phyloP scores from a whole-genome alignment of 495 filamentous ascomycete genomes.

The Xylaria venustula region DNA sequence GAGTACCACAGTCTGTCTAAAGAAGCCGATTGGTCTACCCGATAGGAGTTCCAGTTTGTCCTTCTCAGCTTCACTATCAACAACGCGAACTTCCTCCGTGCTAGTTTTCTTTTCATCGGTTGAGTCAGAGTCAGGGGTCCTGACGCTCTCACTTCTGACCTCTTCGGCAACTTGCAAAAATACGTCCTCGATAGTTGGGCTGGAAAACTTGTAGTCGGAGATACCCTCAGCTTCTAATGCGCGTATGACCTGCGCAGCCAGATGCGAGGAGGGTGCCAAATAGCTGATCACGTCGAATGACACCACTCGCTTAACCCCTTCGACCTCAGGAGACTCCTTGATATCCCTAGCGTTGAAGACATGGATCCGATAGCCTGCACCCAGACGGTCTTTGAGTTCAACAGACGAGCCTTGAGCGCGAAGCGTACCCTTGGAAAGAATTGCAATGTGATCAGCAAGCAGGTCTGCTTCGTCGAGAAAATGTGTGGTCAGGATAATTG shows the following conservation, averaged over 20 bases:
- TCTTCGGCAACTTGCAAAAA: conserved; percentile 83
- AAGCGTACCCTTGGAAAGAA: conserved; percentile 69
- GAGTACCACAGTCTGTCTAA: conserved; percentile 66
- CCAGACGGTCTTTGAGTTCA: conserved; percentile 67
- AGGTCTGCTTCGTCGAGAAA: conserved; percentile 79
- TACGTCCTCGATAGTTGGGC: conserved; percentile 84
- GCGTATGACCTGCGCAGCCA: conserved; percentile 65
- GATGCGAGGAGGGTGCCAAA: conserved; percentile 58
- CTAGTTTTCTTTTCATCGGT: conserved; percentile 24
- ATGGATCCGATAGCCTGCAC: conserved; percentile 75
- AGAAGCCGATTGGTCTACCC: conserved; percentile 62
- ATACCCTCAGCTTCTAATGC: conserved; percentile 61
- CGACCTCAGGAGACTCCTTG: conserved; percentile 49
- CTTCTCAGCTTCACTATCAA: conserved; percentile 23
- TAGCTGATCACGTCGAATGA: conserved; percentile 71
- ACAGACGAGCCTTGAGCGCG: conserved; percentile 73
- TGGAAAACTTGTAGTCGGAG: conserved; percentile 71
- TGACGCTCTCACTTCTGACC: conserved; percentile 38
- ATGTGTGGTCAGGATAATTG: conserved; percentile 83
- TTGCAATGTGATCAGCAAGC: conserved; percentile 73
- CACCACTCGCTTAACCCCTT: conserved; percentile 54
- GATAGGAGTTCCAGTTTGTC: conserved; percentile 59
- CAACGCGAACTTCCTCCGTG: conserved; percentile 20
- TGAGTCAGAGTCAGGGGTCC: conserved; percentile 17
- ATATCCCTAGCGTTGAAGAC: conserved; percentile 53